Percentiles rank a stretch among this genome's conserved stretches.
These are phyloP conservation scores for Fusarium falciforme DNA, from an alignment of 2,329 filamentous ascomycete genomes.

Conservation along the genomic window DNA sequence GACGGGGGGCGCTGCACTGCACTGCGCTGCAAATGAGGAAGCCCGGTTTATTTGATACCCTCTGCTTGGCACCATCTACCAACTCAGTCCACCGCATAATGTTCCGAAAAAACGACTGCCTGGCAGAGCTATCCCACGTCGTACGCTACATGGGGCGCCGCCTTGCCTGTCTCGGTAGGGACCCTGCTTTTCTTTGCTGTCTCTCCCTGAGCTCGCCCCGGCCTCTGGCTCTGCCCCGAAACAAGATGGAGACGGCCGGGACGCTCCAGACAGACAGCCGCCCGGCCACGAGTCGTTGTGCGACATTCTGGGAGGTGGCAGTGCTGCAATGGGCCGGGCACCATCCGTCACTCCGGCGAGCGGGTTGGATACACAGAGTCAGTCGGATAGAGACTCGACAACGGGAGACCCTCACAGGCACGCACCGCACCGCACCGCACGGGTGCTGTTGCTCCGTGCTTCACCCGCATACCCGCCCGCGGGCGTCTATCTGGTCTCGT, in stretches of 20 bases:
- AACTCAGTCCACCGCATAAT: conserved; percentile 39
- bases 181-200: conserved; percentile 20
- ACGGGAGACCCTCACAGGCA: background rate
- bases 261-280: conserved; percentile 21
- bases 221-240: conserved; percentile 1
- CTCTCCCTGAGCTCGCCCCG: conserved; percentile 6
- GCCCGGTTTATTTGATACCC: conserved; percentile 21
- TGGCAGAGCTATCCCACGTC: conserved; percentile 27
- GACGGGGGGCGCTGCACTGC: background rate
- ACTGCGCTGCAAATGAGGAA: conserved; percentile 18
- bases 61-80: conserved; percentile 30
- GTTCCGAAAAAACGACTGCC: conserved; percentile 39
- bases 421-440: background rate
- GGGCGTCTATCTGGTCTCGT: conserved; percentile 28
- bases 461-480: conserved; percentile 27
- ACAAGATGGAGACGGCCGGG: conserved; percentile 5
- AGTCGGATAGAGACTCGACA: background rate
- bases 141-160: conserved; percentile 16
- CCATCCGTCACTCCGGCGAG: conserved; percentile 9
- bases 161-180: conserved; percentile 27
- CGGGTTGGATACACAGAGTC: conserved; percentile 9
- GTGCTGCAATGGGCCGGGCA: conserved; percentile 10
- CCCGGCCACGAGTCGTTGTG: conserved; percentile 11
- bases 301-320: conserved; percentile 14
- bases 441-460: conserved; percentile 14